Evolutionary conservation across 106 monocot genomes (phyloP), one percentile per base, ranked within the genome.

Genomic region (Ottelia alismoides): DNA sequence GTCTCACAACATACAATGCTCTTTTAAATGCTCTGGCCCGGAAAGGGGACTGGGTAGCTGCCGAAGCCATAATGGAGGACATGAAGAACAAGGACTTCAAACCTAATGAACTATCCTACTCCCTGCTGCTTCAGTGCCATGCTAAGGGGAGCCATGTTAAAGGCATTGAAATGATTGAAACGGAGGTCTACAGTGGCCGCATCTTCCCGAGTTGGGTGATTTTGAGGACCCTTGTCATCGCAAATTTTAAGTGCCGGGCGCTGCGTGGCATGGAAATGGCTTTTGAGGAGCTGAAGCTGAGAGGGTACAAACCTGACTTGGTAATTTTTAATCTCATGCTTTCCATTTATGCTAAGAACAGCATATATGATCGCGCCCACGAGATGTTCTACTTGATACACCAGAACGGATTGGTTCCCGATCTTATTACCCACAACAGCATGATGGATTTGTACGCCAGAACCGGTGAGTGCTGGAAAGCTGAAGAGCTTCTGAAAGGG

Each of bases 141-240:
- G 81, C 85, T 51, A 74, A 85, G 71, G 85, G 54, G 10, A 76
- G 60, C 18, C 48, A 89, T 60, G 9, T 70, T 1, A 55, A 74
- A 72, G 85, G 82, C 12, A 85, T 89, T 50, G 74, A 85, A 29
- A 69, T 71, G 12, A 72, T 89, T 14, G 96, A 89, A 67, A 61
- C 11, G 48, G 69, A 76, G 29, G 66, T 98, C 44, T 85, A 89
- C 52, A 62, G 51, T 6, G 69, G 85, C 22, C 47, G 31, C 11
- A 72, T 88, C 0, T 96, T 88, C 49, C 94, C 88, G 0, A 96
- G 76, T 58, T 96, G 96, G 96, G 85, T 85, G 26, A 82, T 89
- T 17, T 60, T 98, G 49, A 66, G 85, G 61, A 89, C 81, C 24
- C 78, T 89, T 28, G 50, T 98, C 1, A 82, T 89, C 30, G 64